phyloP scores from a whole-genome alignment of 257 asterid species.

The Solanum gandarillasii region DNA sequence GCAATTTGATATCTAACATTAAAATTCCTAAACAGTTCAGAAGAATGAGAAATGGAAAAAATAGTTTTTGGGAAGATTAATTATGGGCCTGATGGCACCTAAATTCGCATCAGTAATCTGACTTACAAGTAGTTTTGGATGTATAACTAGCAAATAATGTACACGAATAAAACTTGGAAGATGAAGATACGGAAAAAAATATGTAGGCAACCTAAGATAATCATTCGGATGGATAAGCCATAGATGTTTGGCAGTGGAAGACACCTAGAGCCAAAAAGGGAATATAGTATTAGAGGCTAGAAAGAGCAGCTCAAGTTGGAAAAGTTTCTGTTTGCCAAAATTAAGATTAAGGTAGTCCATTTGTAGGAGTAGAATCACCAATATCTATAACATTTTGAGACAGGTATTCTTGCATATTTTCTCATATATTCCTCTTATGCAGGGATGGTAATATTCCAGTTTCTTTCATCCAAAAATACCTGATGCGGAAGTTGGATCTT shows the following conservation, averaged over 20 bases:
- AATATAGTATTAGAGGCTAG: background rate
- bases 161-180: background rate
- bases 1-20: background rate
- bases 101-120: background rate
- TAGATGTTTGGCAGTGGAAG: background rate
- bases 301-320: background rate
- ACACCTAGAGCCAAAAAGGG: background rate
- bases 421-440: slow-evolving; percentile 9
- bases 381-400: background rate
- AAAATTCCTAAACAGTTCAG: background rate
- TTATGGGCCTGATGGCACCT: background rate
- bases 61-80: background rate
- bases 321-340: background rate
- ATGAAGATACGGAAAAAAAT: background rate
- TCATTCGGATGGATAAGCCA: background rate
- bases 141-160: background rate
- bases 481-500: slow-evolving; percentile 72
- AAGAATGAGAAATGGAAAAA: background rate
- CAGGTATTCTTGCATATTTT: background rate
- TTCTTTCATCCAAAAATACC: slow-evolving; percentile 73
- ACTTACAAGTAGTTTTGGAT: background rate
- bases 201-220: background rate
- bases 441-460: slow-evolving; percentile 82
- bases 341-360: background rate
- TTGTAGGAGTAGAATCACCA: background rate